Percentiles rank a stretch among this genome's conserved stretches.
Conservation (phyloP, 2,329 filamentous ascomycete species). For the Ustulina deusta region DNA sequence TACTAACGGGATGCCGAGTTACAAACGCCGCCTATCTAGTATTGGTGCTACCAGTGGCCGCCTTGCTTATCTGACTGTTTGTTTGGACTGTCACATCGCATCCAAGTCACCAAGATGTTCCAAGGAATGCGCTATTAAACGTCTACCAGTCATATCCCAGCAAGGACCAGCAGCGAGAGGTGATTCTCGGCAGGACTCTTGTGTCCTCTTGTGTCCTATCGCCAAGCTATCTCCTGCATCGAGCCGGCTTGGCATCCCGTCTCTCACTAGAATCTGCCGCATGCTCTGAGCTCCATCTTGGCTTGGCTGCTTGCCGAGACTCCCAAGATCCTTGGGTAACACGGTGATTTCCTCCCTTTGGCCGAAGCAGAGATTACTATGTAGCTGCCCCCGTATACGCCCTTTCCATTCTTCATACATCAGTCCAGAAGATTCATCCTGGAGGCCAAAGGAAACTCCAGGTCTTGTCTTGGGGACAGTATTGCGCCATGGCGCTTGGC, state of each 20-base stretch:
- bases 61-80: conserved; percentile 33
- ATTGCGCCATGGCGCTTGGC: conserved; percentile 29
- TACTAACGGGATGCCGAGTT: conserved; percentile 13
- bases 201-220: conserved; percentile 37
- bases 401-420: neutral
- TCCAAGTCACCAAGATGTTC: conserved; percentile 18
- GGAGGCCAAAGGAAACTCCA: neutral
- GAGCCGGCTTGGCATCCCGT: conserved; percentile 38
- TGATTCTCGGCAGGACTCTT: conserved; percentile 19
- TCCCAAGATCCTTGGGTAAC: conserved; percentile 15
- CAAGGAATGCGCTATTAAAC: conserved; percentile 39
- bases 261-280: conserved; percentile 30
- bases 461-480: neutral
- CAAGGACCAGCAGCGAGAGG: conserved; percentile 15
- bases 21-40: too few relatives aligned
- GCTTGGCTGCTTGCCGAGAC: conserved; percentile 26
- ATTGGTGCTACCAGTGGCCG: neutral
- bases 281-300: conserved; percentile 23
- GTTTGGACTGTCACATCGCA: conserved; percentile 22
- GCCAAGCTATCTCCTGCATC: conserved; percentile 40
- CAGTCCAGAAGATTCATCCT: neutral
- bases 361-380: conserved; percentile 27
- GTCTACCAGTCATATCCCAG: conserved; percentile 25
- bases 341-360: conserved; percentile 31
- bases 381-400: neutral